Evolutionary conservation across 306 rosid genomes (phyloP).

Genomic region (Carpinus viminea): DNA sequence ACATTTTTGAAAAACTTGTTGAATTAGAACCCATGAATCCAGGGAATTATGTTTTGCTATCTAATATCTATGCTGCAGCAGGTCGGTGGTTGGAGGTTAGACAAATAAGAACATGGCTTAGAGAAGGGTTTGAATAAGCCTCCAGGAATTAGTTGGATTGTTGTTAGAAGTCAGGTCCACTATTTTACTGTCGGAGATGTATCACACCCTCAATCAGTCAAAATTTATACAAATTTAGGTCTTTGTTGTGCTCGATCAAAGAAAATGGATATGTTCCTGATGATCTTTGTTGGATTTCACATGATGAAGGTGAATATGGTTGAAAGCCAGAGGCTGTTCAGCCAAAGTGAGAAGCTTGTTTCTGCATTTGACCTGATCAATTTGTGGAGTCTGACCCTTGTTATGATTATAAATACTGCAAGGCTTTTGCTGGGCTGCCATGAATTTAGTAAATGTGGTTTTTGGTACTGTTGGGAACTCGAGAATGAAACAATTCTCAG

Average conservation of each 20-base stretch:
- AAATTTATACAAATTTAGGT: slow-evolving; percentile 39
- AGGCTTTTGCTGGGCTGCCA: not conserved
- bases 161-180: slow-evolving; percentile 35
- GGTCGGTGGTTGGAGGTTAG: slow-evolving; percentile 44
- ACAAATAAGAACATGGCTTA: slow-evolving; percentile 36
- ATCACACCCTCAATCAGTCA: slow-evolving; percentile 35
- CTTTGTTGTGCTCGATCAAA: slow-evolving; percentile 34
- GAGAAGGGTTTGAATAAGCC: slow-evolving; percentile 39
- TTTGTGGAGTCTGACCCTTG: not conserved
- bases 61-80: slow-evolving; percentile 48
- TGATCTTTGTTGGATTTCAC: slow-evolving; percentile 20
- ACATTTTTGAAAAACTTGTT: slow-evolving; percentile 39
- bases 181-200: slow-evolving; percentile 39
- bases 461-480: not conserved
- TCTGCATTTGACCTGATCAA: not conserved
- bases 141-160: slow-evolving; percentile 50
- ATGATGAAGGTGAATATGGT: slow-evolving; percentile 23
- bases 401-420: not conserved
- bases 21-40: slow-evolving; percentile 49
- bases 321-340: not conserved
- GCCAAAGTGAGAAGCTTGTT: not conserved
- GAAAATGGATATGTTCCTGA: slow-evolving; percentile 35
- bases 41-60: slow-evolving; percentile 45
- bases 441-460: not conserved
- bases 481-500: not conserved